Base-by-base conservation (phyloP, 805 yeast genomes). In the Lipomyces sp. region DNA sequence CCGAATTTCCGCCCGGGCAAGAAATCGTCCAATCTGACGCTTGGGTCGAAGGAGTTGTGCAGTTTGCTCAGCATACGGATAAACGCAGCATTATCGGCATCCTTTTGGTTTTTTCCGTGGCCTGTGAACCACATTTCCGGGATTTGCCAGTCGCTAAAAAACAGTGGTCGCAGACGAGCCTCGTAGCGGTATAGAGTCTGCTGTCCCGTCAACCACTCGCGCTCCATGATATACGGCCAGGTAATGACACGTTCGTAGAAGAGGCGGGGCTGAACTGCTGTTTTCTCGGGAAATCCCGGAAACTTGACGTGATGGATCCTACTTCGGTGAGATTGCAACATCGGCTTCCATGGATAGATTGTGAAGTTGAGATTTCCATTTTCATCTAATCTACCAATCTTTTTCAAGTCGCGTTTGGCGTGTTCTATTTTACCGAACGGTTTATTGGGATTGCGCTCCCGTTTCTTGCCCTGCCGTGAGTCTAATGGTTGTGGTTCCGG, bases 141-240 rank as follows among this genome's bases (percentile, higher is more conserved):
- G 34, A 51, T 51, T 13, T 51, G 6, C 34, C 30, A 51, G 34
- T 32, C 34, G 6, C 34, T 29, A n/a, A 32, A 32, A n/a, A 51
- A 51, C 4, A 51, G 29, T 13, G 34, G 34, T 32, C 34, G 32
- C 34, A 32, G 11, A 5, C 34, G 54, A 8, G 54, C 30, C 2
- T 51, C 54, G 54, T 51, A 32, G 34, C 34, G 54, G 34, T 51
- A 51, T 24, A 51, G 4, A n/a, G 54, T 51, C 34, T 51, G 54
- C 15, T 51, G 54, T 13, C 30, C 34, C 29, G 54, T 51, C 54
- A 51, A 32, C 54, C 54, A 13, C n/a, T 29, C 54, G 18, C 34
- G 54, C 34, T 29, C 54, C 15, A 51, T 51, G 32, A 51, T 6
- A 29, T 29, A 29, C 34, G 54, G 54, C 54, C 54, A 51, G 4